Conservation (phyloP, 352 stramenopile genomes). For the Phytophthora citrophthora region DNA sequence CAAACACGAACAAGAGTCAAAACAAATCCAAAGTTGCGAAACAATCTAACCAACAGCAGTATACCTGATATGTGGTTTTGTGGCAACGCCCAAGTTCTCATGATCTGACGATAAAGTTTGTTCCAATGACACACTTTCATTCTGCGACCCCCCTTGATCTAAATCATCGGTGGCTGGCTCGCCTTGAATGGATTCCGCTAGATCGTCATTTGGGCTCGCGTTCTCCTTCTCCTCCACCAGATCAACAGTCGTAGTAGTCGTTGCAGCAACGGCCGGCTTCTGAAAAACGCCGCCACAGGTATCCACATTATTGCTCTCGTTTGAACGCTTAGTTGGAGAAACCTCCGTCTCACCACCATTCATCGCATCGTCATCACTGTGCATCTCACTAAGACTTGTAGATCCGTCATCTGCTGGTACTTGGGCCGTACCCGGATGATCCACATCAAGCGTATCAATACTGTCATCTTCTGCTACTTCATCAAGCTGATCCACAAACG, state of each 20-base stretch:
- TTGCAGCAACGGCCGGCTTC: too few relatives aligned
- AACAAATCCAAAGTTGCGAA: too few relatives aligned
- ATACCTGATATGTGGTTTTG: background rate
- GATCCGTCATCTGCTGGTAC: slow-evolving; percentile 17
- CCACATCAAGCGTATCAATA: slow-evolving; percentile 3
- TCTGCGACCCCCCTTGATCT: slow-evolving; percentile 4
- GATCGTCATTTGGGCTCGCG: background rate
- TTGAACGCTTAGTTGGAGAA: too few relatives aligned
- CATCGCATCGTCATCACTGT: slow-evolving; percentile 1
- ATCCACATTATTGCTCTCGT: too few relatives aligned
- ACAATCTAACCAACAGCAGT: too few relatives aligned
- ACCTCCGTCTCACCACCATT: background rate
- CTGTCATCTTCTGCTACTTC: slow-evolving; percentile 12
- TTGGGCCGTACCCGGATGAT: slow-evolving; percentile 4
- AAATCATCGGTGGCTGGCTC: background rate
- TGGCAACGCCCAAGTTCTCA: background rate
- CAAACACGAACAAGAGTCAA: background rate
- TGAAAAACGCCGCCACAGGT: too few relatives aligned
- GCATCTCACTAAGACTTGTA: slow-evolving; percentile 12
- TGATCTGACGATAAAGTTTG: background rate
- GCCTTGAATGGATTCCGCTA: background rate
- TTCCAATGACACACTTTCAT: slow-evolving; percentile 14
- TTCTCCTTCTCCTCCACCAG: slow-evolving; percentile 3
- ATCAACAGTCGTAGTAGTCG: too few relatives aligned
- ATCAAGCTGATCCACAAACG: slow-evolving; percentile 18